Conservation (phyloP, 2,329 filamentous ascomycete species). For the Scedosporium apiospermum region DNA sequence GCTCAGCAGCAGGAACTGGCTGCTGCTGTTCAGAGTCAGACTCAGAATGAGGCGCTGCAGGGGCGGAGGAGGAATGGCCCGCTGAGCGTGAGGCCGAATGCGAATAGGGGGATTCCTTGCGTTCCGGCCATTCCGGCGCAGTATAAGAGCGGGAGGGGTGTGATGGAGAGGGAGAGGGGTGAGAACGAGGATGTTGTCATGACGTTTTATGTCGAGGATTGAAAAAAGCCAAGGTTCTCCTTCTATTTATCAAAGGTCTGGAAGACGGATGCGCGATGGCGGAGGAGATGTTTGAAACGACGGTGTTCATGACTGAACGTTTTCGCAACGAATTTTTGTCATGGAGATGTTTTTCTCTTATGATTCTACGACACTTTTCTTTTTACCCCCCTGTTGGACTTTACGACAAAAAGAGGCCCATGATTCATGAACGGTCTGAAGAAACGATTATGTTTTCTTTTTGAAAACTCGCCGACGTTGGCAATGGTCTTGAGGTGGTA, state of each 20-base stretch:
- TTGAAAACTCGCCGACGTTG: not conserved
- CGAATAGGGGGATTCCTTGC: conserved; percentile 35
- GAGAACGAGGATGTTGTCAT: conserved; percentile 3
- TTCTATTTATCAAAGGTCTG: too few relatives aligned
- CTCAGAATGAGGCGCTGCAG: conserved; percentile 11
- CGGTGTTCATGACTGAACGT: not conserved
- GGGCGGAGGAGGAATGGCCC: conserved; percentile 15
- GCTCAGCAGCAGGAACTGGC: conserved; percentile 6
- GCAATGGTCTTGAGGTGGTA: too few relatives aligned
- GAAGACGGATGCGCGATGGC: too few relatives aligned
- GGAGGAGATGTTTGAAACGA: not conserved
- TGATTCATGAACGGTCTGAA: not conserved
- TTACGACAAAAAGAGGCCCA: not conserved
- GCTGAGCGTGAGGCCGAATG: conserved; percentile 33
- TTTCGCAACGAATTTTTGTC: not conserved
- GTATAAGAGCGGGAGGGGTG: conserved; percentile 13
- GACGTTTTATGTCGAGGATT: conserved; percentile 1
- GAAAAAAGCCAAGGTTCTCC: not conserved
- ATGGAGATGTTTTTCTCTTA: not conserved
- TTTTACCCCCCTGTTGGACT: too few relatives aligned
- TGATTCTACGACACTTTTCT: not conserved
- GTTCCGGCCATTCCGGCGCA: conserved; percentile 34
- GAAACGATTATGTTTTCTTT: not conserved
- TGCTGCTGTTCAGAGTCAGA: conserved; percentile 5
- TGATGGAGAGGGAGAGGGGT: not conserved